Base-by-base conservation (phyloP, 495 filamentous ascomycete species). In the Geoglossum glabrum region DNA sequence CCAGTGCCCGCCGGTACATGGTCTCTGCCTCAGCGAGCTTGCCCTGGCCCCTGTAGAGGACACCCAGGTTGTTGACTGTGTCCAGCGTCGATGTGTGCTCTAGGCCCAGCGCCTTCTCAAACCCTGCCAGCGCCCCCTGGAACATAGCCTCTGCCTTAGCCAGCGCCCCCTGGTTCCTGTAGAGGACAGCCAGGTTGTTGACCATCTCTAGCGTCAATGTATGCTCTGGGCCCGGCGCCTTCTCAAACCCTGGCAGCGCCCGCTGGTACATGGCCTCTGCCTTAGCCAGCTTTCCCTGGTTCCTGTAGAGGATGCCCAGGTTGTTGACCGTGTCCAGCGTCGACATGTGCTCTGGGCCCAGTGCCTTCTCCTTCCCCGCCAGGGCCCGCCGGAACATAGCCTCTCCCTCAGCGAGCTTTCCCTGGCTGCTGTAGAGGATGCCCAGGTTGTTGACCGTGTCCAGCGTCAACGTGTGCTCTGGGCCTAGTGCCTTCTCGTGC, bases 131-230 rank as follows among this genome's bases (percentile, higher is more conserved):
- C n/a, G 13, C 49, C 13, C 49, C 10, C 5, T 52, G 49, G 49
- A 17, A 19, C 49, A 52, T 52, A 11, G 30, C 49, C 49, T 52
- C 30, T 19, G 49, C 49, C 30, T 52, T n/a, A 17, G 1, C 46
- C 11, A 64, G 55, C 62, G 60, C 64, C 27, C 61, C 59, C 49
- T 66, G 66, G 38, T 55, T 19, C 8, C 0, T 13, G 46, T 68
- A 68, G 26, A 67, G 56, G 26, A 0, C 6, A 52, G 62, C 64
- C 43, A 62, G 50, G 50, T 57, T 57, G 13, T 56, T 56, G 34
- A 40, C n/a, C 4, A 13, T 57, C 23, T 19, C 59, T 23, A 52
- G 49, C 49, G 49, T 52, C 17, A n/a, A 52, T 21, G 17, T 52
- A n/a, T 58, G 56, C 25, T 58, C 28, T 40, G 31, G 11, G 40